Conservation (phyloP, 192 early-diverging fungal species). For the Backusella luteola region DNA sequence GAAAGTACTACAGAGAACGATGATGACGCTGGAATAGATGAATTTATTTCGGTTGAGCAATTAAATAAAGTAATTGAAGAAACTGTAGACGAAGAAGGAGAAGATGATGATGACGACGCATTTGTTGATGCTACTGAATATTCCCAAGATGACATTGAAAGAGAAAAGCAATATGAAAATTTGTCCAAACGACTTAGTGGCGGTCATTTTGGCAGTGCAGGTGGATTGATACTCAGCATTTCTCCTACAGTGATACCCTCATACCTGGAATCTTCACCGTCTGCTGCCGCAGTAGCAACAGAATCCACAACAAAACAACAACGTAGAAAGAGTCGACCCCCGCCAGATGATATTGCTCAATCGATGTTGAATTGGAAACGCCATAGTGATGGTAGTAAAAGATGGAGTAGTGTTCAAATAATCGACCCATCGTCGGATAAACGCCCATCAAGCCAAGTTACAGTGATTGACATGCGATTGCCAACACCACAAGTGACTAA, state of each 20-base stretch:
- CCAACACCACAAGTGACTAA: neutral
- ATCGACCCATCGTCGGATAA: neutral
- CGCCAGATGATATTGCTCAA: conserved; percentile 23
- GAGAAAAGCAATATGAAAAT: conserved; percentile 15
- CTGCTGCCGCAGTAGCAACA: neutral
- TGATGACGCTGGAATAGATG: neutral
- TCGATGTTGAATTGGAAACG: conserved; percentile 35
- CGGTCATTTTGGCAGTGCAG: conserved; percentile 35
- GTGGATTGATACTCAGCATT: conserved; percentile 36
- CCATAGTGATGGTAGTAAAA: conserved; percentile 16
- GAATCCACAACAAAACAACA: neutral
- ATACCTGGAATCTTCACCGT: neutral
- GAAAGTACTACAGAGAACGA: conserved; percentile 7
- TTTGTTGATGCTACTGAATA: conserved; percentile 28
- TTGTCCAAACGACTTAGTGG: conserved; percentile 34
- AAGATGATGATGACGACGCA: conserved; percentile 17
- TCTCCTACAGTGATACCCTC: neutral
- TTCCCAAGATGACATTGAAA: conserved; percentile 28
- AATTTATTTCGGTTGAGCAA: neutral
- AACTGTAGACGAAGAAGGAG: neutral
- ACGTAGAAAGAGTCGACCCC: conserved; percentile 2
- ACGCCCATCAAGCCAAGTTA: neutral
- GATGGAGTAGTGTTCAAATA: conserved; percentile 3
- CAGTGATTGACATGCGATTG: neutral
- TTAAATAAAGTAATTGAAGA: neutral